Conservation (phyloP, 2,329 filamentous ascomycete genomes). For the Conoideocrella luteorostrata region DNA sequence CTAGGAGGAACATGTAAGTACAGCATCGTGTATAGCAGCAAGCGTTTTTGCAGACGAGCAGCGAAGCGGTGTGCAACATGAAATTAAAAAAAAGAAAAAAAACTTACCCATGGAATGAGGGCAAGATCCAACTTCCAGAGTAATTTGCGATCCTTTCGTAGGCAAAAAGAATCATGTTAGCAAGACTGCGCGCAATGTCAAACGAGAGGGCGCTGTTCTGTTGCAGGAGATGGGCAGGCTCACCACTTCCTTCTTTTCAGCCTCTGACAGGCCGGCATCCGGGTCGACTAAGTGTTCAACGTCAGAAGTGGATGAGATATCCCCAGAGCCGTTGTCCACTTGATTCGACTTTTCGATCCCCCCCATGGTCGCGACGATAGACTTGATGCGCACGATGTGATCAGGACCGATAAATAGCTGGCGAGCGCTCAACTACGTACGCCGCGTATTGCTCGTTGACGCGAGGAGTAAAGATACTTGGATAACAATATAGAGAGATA, state of each 20-base stretch:
- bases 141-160: constrained; percentile 51
- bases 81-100: neutral
- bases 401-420: no score
- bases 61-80: no score
- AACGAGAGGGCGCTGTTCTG: no score
- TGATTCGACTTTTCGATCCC: constrained; percentile 22
- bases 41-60: no score
- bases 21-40: neutral
- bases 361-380: no score
- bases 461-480: no score
- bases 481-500: no score
- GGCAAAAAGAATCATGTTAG: neutral
- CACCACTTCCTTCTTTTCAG: constrained; percentile 57
- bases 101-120: constrained; percentile 52
- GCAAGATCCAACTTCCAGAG: constrained; percentile 55
- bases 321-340: constrained; percentile 15
- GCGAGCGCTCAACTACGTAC: no score
- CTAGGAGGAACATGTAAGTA: constrained; percentile 20
- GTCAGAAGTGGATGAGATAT: constrained; percentile 24
- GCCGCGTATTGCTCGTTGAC: no score
- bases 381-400: no score
- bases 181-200: no score
- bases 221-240: constrained; percentile 18
- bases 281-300: constrained; percentile 25
- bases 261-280: constrained; percentile 58